Base-by-base conservation (phyloP, 768 basidiomycete genomes). In the Kwoniella europaea region DNA sequence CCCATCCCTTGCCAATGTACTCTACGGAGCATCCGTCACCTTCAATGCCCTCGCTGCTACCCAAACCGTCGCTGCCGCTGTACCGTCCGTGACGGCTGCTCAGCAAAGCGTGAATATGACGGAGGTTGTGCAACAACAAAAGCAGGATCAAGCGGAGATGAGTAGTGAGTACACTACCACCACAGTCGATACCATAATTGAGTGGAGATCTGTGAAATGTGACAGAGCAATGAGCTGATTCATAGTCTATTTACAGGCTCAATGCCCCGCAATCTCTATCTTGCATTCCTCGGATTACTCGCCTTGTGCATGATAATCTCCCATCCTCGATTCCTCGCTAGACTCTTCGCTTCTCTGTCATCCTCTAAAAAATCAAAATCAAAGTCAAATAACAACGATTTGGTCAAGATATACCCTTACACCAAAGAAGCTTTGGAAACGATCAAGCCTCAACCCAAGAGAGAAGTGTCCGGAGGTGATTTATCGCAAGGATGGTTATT, bases 291-390 rank as follows among this genome's bases (percentile, higher is more conserved):
- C 1, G 80, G 54, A 3, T 57, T 82, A 0, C 73, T 78, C 10
- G 60, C 72, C 18, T 53, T 81, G 18, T 76, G 72, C 67, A 73
- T 82, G 71, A 52, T 79, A 41, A 53, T 77, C 24, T 65, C 74
- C 2, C 79, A 81, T 64, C 69, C 75, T 54, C 68, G 79, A 55
- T 78, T 82, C 66, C 69, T 82, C 53, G 82, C 79, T 57, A 69
- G 82, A 15, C 62, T 81, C 6, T 77, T 78, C 67, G 78, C 82
- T 29, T 82, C 81, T 12, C 57, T 71, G 1, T 62, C 57, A 1
- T 20, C 57, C 20, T 56, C 41, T 1, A 35, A 35, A 6, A 35
- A 35, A 27, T 58, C 57, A 7, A 24, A 20, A 0, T 29, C 22
- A 16, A 12, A 27, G 12, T 15, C 22, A 29, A 61, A 61, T 18